Evolutionary conservation across 2,329 filamentous ascomycete genomes (phyloP), one percentile per base, ranked within the genome.

Genomic region (Fusarium sp.): DNA sequence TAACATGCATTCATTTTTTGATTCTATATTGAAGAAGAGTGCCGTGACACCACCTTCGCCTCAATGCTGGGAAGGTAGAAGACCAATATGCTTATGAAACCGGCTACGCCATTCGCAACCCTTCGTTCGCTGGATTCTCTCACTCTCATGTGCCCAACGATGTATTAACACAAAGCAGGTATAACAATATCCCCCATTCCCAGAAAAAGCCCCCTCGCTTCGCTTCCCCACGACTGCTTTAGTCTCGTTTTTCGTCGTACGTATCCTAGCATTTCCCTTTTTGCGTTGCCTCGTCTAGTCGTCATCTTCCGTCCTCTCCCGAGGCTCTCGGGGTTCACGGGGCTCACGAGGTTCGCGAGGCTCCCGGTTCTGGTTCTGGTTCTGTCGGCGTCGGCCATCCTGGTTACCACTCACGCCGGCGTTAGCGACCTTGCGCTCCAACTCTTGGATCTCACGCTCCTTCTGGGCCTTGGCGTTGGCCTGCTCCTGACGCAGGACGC

Each of bases 401-500:
- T 76, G 75, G 65, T 76, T 76, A 41, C 71, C 74, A 62, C 80
- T 77, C 49, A 83, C 52, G 33, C 79, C 78, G 21, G 79, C 78
- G 58, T 79, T 83, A 60, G 82, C 82, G 53, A 89, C 77, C 82
- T 92, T 92, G 74, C 89, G 86, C 82, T 93, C 92, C 24, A 89
- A 80, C 79, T 92, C 90, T 79, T 89, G 89, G 70, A 86, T 81
- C 82, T 93, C 93, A 72, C 91, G 91, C 84, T 97, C 93, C 83
- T 89, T 91, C 80, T 93, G 89, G 55, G 89, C 84, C 74, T 92
- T 86, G 72, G 92, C 94, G 75, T 92, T 91, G 82, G 91, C 86
- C 85, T 97, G 91, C 84, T 97, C 93, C 78, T 88, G 85, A 76
- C 91, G 89, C 71, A 98, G 88, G 44, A 96, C 93, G 57, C 85